Base-by-base conservation (phyloP, 148 eudicot species). In the Vaccinium darrowii region DNA sequence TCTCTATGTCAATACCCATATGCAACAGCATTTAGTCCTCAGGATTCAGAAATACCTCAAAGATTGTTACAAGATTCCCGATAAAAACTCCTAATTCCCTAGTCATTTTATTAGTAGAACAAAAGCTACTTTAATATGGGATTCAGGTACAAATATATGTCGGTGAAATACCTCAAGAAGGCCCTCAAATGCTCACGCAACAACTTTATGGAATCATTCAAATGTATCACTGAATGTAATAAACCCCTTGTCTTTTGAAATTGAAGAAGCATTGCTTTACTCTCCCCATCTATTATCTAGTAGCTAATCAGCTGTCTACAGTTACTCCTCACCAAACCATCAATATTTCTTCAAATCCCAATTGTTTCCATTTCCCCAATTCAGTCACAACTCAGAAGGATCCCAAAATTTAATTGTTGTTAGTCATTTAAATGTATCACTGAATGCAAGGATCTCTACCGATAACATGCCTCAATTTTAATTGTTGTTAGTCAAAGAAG, bases 331-430 rank as follows among this genome's bases (percentile, higher is more conserved):
- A 57, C 9, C 7, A 80, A 57, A 36, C 50, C 30, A 36, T 52
- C 11, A 51, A 58, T 36, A 80, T 80, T 80, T 80, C 71, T 80
- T 80, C 52, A 60, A 30, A 21, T 5, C 11, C 72, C 49, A 80
- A 58, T 12, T 21, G 39, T 15, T 33, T 23, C 8, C 30, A 21
- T 19, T 33, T 57, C 52, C 75, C 54, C 14, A 63, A 62, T 43
- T 81, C 72, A 14, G 6, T 63, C 1, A 2, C 13, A 14, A 19
- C 27, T 27, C 27, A 27, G 27, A 27, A 27, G n/a, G 53, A 62
- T 63, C n/a, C 43, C 19, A 27, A 63, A 47, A 47, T 56, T 13
- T 43, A 43, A 27, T 27, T 27, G 27, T 27, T 27, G 27, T 27
- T 27, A 27, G 27, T 0, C 27, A 27, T 27, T 27, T 27, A 27